These are phyloP conservation scores for Hypoxylon sp. DNA, from an alignment of 2,329 filamentous ascomycete species.

Conservation along the genomic window DNA sequence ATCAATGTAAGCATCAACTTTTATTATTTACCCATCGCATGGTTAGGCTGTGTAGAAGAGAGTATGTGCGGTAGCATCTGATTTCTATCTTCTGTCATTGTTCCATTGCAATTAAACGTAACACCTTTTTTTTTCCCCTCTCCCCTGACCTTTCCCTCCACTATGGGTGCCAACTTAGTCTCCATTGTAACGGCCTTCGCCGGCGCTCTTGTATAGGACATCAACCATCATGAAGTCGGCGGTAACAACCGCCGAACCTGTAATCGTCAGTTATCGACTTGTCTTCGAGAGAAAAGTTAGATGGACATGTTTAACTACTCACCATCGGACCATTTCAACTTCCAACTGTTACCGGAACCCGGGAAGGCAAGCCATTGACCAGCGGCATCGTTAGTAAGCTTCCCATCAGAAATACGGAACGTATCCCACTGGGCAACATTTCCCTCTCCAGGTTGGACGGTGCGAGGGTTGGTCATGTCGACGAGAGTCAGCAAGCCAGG, in stretches of 20 bases:
- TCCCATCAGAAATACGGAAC: slow-evolving; percentile 53
- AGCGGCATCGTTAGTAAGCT: slow-evolving; percentile 45
- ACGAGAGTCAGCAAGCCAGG: slow-evolving; percentile 54
- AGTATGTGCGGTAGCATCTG: background rate
- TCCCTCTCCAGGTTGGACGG: slow-evolving; percentile 47
- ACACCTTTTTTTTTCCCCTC: slow-evolving; percentile 3
- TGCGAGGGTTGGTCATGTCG: slow-evolving; percentile 55
- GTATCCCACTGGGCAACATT: slow-evolving; percentile 55
- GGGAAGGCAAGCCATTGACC: slow-evolving; percentile 58
- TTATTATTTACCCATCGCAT: slow-evolving; percentile 20
- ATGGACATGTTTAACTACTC: slow-evolving; percentile 37
- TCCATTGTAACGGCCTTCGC: slow-evolving; percentile 47
- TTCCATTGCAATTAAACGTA: slow-evolving; percentile 17
- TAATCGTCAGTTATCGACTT: slow-evolving; percentile 15
- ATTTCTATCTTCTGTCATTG: slow-evolving; percentile 13
- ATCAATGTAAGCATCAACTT: slow-evolving; percentile 17
- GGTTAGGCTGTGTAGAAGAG: slow-evolving; percentile 11
- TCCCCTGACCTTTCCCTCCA: background rate
- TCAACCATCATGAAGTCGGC: slow-evolving; percentile 55
- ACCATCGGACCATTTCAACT: slow-evolving; percentile 59
- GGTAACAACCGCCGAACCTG: slow-evolving; percentile 51
- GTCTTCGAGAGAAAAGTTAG: background rate
- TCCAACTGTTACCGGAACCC: slow-evolving; percentile 47
- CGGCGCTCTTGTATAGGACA: slow-evolving; percentile 53
- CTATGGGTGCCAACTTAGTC: slow-evolving; percentile 28